phyloP scores from a whole-genome alignment of 129 eudicot genomes.

The Arctium lappa region DNA sequence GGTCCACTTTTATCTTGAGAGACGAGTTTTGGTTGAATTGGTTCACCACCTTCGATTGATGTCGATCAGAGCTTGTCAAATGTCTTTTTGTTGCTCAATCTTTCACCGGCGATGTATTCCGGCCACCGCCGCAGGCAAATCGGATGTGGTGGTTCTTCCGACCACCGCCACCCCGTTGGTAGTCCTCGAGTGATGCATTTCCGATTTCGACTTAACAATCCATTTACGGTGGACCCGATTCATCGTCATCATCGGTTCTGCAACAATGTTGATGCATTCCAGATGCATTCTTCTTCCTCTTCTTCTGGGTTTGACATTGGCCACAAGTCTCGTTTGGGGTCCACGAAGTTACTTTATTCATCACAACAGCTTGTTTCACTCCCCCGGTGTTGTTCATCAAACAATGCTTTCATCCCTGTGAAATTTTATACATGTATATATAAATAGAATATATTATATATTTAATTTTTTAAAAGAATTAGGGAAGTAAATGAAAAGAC shows the following conservation, averaged over 20 bases:
- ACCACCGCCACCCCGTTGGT: not conserved
- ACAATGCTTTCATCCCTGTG: not conserved
- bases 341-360: constrained; percentile 19
- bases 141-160: not conserved
- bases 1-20: not conserved
- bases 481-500: too few relatives aligned
- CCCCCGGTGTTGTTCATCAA: constrained; percentile 1
- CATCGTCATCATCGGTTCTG: not conserved
- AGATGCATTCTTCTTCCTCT: not conserved
- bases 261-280: not conserved
- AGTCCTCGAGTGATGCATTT: not conserved
- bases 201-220: constrained; percentile 14
- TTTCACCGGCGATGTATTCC: constrained; percentile 10
- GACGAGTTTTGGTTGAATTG: not conserved
- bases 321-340: constrained; percentile 32
- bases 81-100: constrained; percentile 22
- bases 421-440: too few relatives aligned
- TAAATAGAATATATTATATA: too few relatives aligned
- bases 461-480: too few relatives aligned
- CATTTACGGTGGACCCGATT: not conserved
- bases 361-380: not conserved
- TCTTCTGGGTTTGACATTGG: constrained; percentile 21
- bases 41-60: not conserved
- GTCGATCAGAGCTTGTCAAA: constrained; percentile 22
- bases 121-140: constrained; percentile 8